A percentile compares a stretch with the other conserved stretches of the same genome.
These are phyloP conservation scores for Cyberlindnera euphorbiae DNA, from an alignment of 805 yeast genomes.

Conservation along the genomic window DNA sequence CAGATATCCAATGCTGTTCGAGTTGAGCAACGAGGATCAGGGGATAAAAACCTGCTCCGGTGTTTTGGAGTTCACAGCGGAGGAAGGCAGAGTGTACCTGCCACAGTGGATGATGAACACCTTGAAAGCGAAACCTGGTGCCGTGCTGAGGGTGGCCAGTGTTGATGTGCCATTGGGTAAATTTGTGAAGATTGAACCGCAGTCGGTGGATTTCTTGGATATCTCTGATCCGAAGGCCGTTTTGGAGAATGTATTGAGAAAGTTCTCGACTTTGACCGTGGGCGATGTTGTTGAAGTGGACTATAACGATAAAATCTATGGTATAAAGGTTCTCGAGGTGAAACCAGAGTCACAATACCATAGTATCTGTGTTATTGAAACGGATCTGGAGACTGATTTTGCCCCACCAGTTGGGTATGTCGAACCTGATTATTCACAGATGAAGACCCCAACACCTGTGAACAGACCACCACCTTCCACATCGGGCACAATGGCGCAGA, in stretches of 20 bases:
- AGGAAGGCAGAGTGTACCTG: constrained; percentile 90
- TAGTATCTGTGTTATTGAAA: constrained; percentile 92
- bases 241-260: constrained; percentile 83
- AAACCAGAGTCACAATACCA: constrained; percentile 64
- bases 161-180: constrained; percentile 81
- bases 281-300: constrained; percentile 79
- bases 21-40: constrained; percentile 62
- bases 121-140: constrained; percentile 67
- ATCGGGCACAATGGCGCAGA: constrained; percentile 72
- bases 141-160: constrained; percentile 67
- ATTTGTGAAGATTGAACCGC: constrained; percentile 94
- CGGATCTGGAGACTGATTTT: constrained; percentile 94
- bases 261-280: constrained; percentile 82
- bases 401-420: constrained; percentile 99
- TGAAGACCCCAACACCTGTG: constrained; percentile 3
- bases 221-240: constrained; percentile 97
- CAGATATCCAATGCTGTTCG: constrained; percentile 94
- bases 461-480: constrained; percentile 26
- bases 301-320: constrained; percentile 75
- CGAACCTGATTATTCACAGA: constrained; percentile 66
- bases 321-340: constrained; percentile 79
- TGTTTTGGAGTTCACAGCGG: constrained; percentile 93
- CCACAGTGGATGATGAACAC: constrained; percentile 97
- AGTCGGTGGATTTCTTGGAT: constrained; percentile 86
- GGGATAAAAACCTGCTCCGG: constrained; percentile 76